A percentile compares a stretch with the other conserved stretches of the same genome.
phyloP scores from a whole-genome alignment of 73 alveolate species.

The Paraurostyla sp. region DNA sequence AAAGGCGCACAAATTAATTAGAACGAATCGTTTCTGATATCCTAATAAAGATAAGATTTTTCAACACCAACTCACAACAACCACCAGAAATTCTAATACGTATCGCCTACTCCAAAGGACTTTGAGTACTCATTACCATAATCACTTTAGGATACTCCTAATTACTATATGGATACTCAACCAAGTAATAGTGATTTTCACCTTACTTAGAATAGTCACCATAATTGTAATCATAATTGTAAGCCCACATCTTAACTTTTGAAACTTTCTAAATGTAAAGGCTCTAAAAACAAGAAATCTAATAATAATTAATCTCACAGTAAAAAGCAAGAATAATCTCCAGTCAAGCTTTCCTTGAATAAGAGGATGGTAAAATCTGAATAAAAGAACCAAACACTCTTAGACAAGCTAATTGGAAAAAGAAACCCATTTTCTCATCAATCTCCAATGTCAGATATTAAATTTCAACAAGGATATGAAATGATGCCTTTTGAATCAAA shows the following conservation, averaged over 20 bases:
- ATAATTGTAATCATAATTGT: too few species aligned
- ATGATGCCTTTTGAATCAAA: too few species aligned
- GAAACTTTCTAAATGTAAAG: too few species aligned
- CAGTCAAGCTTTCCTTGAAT: too few species aligned
- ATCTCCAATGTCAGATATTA: background rate
- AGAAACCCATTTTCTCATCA: background rate
- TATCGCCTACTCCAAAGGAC: slow-evolving; percentile 13
- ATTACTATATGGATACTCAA: too few species aligned
- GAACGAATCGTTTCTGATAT: background rate
- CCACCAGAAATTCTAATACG: slow-evolving; percentile 34
- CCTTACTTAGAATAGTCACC: too few species aligned
- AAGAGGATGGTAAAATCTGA: background rate
- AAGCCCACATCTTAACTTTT: too few species aligned
- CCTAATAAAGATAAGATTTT: background rate
- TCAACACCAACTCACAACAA: background rate
- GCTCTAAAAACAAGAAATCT: too few species aligned
- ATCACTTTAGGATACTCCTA: slow-evolving; percentile 19
- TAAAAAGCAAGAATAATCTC: too few species aligned
- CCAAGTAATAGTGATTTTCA: too few species aligned
- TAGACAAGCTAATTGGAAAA: background rate
- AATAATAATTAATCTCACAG: too few species aligned
- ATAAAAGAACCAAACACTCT: background rate
- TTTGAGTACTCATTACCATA: too few species aligned
- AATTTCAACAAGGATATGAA: background rate
- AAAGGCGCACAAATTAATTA: background rate